Conservation (phyloP, 2,329 filamentous ascomycete genomes). For the Lizonia empirigonia region DNA sequence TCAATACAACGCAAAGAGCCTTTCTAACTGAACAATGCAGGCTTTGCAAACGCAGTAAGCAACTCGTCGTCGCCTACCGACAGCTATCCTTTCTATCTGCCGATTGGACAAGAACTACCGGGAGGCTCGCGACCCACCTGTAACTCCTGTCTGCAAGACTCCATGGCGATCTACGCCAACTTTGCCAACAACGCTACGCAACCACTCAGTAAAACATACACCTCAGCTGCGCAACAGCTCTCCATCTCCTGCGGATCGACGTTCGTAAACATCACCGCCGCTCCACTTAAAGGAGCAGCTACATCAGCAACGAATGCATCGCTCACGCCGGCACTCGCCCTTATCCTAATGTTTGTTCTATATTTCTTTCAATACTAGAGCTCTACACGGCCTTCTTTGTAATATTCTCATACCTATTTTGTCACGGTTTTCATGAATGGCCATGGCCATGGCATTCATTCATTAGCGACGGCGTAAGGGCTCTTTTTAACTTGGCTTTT, state of each 20-base stretch:
- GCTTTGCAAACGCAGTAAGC: constrained; percentile 82
- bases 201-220: constrained; percentile 72
- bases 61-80: constrained; percentile 73
- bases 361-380: constrained; percentile 39
- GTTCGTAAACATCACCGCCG: constrained; percentile 60
- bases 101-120: constrained; percentile 75
- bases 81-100: constrained; percentile 83
- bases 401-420: constrained; percentile 29
- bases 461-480: constrained; percentile 47
- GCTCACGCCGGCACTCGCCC: constrained; percentile 37
- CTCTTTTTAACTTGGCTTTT: constrained; percentile 23
- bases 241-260: constrained; percentile 66
- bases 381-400: constrained; percentile 12
- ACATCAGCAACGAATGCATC: constrained; percentile 26
- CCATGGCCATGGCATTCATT: constrained; percentile 27
- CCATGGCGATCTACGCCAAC: constrained; percentile 79
- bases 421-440: constrained; percentile 24
- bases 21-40: constrained; percentile 22
- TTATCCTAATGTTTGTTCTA: constrained; percentile 45
- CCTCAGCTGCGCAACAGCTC: constrained; percentile 71
- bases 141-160: constrained; percentile 74
- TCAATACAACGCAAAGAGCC: not conserved
- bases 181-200: constrained; percentile 70
- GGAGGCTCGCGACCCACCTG: constrained; percentile 72
- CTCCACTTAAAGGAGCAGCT: constrained; percentile 42